Evolutionary conservation across 139 green algal genomes (phyloP), one percentile per base, ranked within the genome.

Genomic region (Penium margaritaceum): DNA sequence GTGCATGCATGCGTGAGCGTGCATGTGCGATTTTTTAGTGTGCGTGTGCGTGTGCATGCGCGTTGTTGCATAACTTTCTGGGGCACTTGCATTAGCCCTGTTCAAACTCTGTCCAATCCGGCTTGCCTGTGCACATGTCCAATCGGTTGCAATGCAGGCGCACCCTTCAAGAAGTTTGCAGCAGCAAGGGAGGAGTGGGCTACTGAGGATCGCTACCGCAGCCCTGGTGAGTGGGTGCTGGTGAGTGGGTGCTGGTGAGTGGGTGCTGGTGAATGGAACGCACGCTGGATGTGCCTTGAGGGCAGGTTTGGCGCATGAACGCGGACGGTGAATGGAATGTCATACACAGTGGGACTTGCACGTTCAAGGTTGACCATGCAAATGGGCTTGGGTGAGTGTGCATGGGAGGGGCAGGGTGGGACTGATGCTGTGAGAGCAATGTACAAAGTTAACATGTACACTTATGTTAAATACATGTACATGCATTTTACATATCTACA

Each of bases 191-290:
- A 71, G 2, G 0, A 64, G 2, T 90, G 86, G 86, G 78, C 69
- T 5, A 7, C 79, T 14, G 17, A 74, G n/a, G 86, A 90, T 81
- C 68, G 67, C 46, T 88, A 74, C 72, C 51, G 80, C 17, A 78
- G 32, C 57, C 86, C 86, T 2, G 86, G 85, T 75, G 39, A n/a
- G n/a, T n/a, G n/a, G n/a, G n/a, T n/a, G n/a, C n/a, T n/a, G n/a
- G n/a, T n/a, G n/a, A n/a, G n/a, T n/a, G n/a, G n/a, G n/a, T n/a
- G n/a, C n/a, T n/a, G n/a, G n/a, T n/a, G n/a, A 39, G 44, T 34
- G 14, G 9, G 14, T 69, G 27, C 41, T 46, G 19, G 5, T 19
- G 41, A 43, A 41, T 21, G 4, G 41, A 15, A 5, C 5, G 61
- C 38, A 69, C 36, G n/a, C n/a, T n/a, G 4, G 61, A 41, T 43